phyloP scores from a whole-genome alignment of 345 rosid species.

The Eutrema heterophyllum region DNA sequence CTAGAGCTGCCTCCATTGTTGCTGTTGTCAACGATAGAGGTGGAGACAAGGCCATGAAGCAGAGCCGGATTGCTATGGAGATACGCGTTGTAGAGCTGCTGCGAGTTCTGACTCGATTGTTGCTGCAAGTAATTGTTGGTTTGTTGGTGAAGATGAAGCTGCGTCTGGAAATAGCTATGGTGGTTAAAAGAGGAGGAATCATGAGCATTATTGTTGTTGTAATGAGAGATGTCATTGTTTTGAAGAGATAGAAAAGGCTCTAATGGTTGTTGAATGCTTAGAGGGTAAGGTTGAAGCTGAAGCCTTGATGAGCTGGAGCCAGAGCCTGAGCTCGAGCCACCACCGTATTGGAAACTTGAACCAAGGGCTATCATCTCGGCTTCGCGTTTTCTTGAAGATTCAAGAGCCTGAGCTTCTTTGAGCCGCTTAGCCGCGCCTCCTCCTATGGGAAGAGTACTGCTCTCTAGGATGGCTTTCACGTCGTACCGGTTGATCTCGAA shows the following conservation, averaged over 20 bases:
- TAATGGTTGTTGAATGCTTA: conserved; percentile 55
- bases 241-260: conserved; percentile 70
- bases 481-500: conserved; percentile 97
- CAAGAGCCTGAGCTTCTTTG: conserved; percentile 95
- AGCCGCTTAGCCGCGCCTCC: conserved; percentile 95
- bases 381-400: conserved; percentile 77
- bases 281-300: conserved; percentile 60
- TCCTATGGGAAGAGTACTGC: conserved; percentile 88
- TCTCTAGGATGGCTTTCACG: conserved; percentile 90
- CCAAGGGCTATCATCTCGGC: conserved; percentile 81
- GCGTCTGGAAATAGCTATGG: conserved; percentile 61
- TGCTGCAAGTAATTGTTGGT: conserved; percentile 42
- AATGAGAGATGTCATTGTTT: conserved; percentile 66
- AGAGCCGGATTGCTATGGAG: conserved; percentile 63
- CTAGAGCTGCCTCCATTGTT: conserved; percentile 19
- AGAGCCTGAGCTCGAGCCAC: conserved; percentile 33
- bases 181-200: conserved; percentile 56
- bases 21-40: conserved; percentile 28
- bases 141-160: conserved; percentile 72
- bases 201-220: conserved; percentile 36
- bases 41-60: conserved; percentile 54
- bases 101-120: conserved; percentile 43
- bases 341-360: conserved; percentile 56
- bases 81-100: conserved; percentile 63
- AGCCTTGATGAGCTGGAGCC: conserved; percentile 51